Evolutionary conservation across 371 early-diverging fungal genomes (phyloP), one percentile per base, ranked within the genome.

Genomic region (Mortierella sp.): DNA sequence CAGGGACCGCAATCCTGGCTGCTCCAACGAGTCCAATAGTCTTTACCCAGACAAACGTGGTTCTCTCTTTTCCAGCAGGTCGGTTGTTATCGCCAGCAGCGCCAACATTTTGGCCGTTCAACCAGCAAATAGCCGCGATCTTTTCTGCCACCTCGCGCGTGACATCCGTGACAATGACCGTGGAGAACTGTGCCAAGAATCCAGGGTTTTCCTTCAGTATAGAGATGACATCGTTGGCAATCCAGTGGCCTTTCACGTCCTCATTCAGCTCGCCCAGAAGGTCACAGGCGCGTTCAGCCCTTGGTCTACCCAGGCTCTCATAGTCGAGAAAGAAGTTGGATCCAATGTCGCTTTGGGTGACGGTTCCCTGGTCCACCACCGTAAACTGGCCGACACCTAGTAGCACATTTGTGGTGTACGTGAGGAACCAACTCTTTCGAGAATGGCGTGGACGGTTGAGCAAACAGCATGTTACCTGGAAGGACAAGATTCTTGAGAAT

Each of bases 401-500:
- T 39, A 13, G n/a, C 17, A 9, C 6, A 19, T 2, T 40, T 10
- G 46, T 25, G 22, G 29, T 13, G 39, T 7, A 52, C 2, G 59
- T 28, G 17, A 25, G 9, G 34, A 17, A 49, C 16, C 24, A 49
- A 22, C 7, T 22, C 24, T 40, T 12, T 2, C 41, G 14, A 5
- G 16, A 24, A 21, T 19, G 19, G 22, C 4, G 29, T 49, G 5
- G 9, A 43, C 3, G 19, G 13, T 19, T 3, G 16, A 17, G 16
- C 16, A 5, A 43, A 3, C 16, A 5, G 44, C 4, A 43, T 5
- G 63, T 62, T 88, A 92, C 98, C 97, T 72, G 98, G 96, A 51
- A 98, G 85, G 25, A 97, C 88, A 22, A 98, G 84, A 71, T 98
- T 97, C 80, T 98, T 98, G 37, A 98, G 82, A 22, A 90, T 85